A percentile compares a stretch with the other conserved stretches of the same genome.
Conservation (phyloP, 2,329 filamentous ascomycete species). For the Zasmidium citrigriseum region DNA sequence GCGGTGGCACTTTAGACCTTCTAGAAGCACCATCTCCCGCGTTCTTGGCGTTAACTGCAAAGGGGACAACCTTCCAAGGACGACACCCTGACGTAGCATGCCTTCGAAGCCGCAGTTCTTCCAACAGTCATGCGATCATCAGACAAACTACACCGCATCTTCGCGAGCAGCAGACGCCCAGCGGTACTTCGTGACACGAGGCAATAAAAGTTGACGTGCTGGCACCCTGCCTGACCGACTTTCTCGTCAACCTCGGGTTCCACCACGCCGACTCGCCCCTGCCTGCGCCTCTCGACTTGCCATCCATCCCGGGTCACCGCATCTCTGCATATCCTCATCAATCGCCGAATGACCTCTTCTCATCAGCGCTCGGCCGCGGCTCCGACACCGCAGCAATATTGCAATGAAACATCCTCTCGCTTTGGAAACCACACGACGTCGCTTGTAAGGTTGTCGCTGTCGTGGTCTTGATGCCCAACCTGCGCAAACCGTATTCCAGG, state of each 20-base stretch:
- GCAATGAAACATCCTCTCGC: neutral
- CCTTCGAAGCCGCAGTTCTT: neutral
- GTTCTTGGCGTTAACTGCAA: neutral
- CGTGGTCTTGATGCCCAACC: slow-evolving; percentile 15
- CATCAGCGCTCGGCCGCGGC: neutral
- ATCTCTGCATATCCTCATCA: neutral
- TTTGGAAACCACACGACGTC: neutral
- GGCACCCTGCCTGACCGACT: slow-evolving; percentile 13
- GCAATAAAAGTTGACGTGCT: slow-evolving; percentile 13
- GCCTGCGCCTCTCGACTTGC: neutral
- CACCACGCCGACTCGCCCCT: slow-evolving; percentile 8
- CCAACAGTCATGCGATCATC: neutral
- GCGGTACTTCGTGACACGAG: neutral
- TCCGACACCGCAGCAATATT: slow-evolving; percentile 1
- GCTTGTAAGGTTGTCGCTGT: slow-evolving; percentile 12
- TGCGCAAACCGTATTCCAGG: slow-evolving; percentile 3
- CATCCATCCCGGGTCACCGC: neutral
- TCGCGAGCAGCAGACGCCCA: neutral
- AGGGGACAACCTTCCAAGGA: neutral
- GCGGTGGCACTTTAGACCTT: neutral
- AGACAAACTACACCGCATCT: neutral
- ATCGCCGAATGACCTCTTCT: neutral
- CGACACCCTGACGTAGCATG: neutral
- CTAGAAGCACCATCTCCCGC: neutral
- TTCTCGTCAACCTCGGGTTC: slow-evolving; percentile 13